phyloP scores from a whole-genome alignment of 768 basidiomycete genomes.

The Scleroderma bovista region DNA sequence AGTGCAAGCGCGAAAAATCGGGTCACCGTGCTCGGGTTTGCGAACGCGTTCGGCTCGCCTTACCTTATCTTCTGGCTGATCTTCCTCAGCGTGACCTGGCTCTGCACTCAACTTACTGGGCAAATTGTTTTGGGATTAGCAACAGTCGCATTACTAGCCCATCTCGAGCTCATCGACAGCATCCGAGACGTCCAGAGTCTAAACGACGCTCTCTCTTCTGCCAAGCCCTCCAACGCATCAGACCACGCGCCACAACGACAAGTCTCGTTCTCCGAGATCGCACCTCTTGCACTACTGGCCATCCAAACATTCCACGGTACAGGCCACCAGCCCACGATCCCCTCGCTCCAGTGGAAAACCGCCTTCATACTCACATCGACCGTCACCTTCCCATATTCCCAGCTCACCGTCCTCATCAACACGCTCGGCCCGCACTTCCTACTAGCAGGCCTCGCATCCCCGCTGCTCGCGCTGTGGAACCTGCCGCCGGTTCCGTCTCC shows the following conservation, averaged over 20 bases:
- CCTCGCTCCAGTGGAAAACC: constrained; percentile 92
- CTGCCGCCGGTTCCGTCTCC: constrained; percentile 54
- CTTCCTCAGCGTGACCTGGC: constrained; percentile 47
- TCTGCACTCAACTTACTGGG: constrained; percentile 70
- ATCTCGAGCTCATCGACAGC: constrained; percentile 78
- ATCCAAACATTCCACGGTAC: constrained; percentile 79
- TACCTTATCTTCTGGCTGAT: constrained; percentile 81
- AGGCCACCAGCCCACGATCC: constrained; percentile 86
- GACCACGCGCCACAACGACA: constrained; percentile 28
- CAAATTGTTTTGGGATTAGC: constrained; percentile 70
- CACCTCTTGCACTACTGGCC: constrained; percentile 71
- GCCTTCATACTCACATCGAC: constrained; percentile 78
- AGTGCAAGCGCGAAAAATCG: constrained; percentile 29
- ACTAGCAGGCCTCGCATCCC: constrained; percentile 57
- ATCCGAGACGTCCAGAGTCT: constrained; percentile 63
- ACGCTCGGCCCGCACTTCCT: constrained; percentile 70
- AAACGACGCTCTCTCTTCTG: constrained; percentile 44
- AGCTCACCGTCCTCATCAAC: constrained; percentile 70
- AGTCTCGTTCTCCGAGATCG: constrained; percentile 60
- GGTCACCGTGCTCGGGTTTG: constrained; percentile 72
- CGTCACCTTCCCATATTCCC: constrained; percentile 68
- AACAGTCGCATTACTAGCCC: constrained; percentile 61
- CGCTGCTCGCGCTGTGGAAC: constrained; percentile 81
- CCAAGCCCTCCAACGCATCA: constrained; percentile 41
- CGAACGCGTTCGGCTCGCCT: constrained; percentile 85